phyloP scores from a whole-genome alignment of 805 yeast genomes.

The Candida boleticola region DNA sequence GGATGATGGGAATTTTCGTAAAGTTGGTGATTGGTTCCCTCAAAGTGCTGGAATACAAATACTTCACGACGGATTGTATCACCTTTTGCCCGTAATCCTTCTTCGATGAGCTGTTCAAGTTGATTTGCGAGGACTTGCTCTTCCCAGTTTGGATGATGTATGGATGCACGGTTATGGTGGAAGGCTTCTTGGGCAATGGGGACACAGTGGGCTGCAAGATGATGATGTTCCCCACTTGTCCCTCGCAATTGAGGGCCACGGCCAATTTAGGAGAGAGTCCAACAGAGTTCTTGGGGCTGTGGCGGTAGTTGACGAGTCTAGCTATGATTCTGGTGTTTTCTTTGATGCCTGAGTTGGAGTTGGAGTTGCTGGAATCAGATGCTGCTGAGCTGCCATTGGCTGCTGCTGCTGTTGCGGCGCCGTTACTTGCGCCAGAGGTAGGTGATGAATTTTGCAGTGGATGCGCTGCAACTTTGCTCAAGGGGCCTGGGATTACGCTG shows the following conservation, averaged over 20 bases:
- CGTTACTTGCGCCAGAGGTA: conserved; percentile 12
- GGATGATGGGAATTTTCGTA: conserved; percentile 50
- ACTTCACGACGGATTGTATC: background rate
- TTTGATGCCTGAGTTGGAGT: conserved; percentile 4
- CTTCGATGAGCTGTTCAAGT: conserved; percentile 25
- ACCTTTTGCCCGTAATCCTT: conserved; percentile 19
- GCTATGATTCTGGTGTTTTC: conserved; percentile 52
- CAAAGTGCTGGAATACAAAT: too few relatives aligned
- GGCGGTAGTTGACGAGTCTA: conserved; percentile 38
- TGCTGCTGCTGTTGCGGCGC: conserved; percentile 5
- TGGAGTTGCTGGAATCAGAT: conserved; percentile 8
- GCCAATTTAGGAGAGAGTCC: conserved; percentile 56
- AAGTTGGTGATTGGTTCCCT: conserved; percentile 51
- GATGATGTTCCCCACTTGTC: conserved; percentile 51
- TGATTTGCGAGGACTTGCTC: conserved; percentile 27
- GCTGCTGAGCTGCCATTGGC: conserved; percentile 3
- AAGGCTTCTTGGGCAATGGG: conserved; percentile 35
- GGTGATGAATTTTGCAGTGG: conserved; percentile 10
- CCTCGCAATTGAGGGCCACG: conserved; percentile 52
- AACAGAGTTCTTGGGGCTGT: conserved; percentile 36
- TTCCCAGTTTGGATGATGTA: conserved; percentile 39
- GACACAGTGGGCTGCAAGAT: conserved; percentile 47
- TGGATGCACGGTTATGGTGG: conserved; percentile 52
- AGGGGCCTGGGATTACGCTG: conserved; percentile 53
- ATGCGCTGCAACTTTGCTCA: conserved; percentile 19